phyloP scores from a whole-genome alignment of 2,329 filamentous ascomycete species.

The Pseudogymnoascus sp. region DNA sequence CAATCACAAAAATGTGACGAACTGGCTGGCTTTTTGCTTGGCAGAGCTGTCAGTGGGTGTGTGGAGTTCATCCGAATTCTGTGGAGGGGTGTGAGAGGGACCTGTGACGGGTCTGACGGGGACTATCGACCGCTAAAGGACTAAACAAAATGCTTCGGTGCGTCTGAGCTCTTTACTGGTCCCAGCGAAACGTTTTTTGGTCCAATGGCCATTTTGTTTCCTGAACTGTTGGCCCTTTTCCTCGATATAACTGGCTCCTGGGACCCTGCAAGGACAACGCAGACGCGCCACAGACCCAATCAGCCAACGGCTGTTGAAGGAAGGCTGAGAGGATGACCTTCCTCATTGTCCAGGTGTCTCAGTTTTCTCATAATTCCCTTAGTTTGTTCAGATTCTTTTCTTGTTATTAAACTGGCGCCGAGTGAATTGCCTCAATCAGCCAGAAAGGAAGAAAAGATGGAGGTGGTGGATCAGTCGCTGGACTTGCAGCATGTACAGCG shows the following conservation, averaged over 20 bases:
- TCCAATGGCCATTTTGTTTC: background rate
- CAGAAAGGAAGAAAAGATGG: too few species aligned
- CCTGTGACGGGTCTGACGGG: background rate
- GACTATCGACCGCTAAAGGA: background rate
- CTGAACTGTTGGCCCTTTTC: background rate
- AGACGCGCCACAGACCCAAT: slow-evolving; percentile 2
- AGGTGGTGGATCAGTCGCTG: background rate
- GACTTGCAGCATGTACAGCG: background rate
- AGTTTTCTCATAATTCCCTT: slow-evolving; percentile 6
- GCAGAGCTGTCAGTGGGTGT: slow-evolving; percentile 2
- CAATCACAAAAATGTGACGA: slow-evolving; percentile 7
- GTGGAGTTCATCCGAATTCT: background rate
- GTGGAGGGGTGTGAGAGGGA: background rate
- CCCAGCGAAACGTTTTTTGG: background rate
- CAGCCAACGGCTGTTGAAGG: background rate
- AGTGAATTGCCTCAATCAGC: background rate
- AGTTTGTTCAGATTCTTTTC: background rate
- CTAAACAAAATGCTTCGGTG: background rate
- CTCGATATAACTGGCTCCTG: slow-evolving; percentile 6
- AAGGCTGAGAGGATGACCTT: slow-evolving; percentile 4
- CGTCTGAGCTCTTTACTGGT: background rate
- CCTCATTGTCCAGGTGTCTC: background rate
- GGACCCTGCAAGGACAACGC: slow-evolving; percentile 9
- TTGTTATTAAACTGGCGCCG: background rate
- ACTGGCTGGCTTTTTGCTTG: background rate